These are phyloP conservation scores for Amanita pallidorosea DNA, from an alignment of 768 basidiomycete species.

Conservation along the genomic window DNA sequence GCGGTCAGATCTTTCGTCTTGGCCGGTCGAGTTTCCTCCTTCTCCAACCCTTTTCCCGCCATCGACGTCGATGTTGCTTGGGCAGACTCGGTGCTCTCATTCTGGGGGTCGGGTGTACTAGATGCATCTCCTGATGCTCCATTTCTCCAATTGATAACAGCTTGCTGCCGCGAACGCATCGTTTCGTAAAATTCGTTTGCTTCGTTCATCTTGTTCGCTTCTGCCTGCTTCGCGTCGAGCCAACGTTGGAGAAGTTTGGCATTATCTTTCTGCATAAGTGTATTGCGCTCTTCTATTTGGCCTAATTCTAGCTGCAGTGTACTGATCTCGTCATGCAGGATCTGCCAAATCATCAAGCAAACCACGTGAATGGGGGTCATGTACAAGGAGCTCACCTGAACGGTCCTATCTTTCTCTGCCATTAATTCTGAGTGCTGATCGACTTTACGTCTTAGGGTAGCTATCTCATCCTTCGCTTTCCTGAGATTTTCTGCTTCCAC, in stretches of 20 bases:
- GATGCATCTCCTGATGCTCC: slow-evolving; percentile 19
- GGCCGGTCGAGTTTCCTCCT: slow-evolving; percentile 31
- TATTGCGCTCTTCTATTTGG: slow-evolving; percentile 81
- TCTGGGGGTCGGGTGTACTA: slow-evolving; percentile 8
- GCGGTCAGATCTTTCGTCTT: slow-evolving; percentile 63
- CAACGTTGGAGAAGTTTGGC: slow-evolving; percentile 92
- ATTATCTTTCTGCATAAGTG: slow-evolving; percentile 84
- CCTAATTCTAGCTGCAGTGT: slow-evolving; percentile 86
- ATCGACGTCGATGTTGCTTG: slow-evolving; percentile 22
- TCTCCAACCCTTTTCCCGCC: slow-evolving; percentile 66
- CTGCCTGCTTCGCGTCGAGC: slow-evolving; percentile 89
- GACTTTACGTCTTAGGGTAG: slow-evolving; percentile 60
- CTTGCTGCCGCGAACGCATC: slow-evolving; percentile 66
- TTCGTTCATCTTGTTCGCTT: slow-evolving; percentile 93
- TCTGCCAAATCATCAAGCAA: slow-evolving; percentile 31
- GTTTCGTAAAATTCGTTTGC: slow-evolving; percentile 85
- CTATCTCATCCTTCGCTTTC: slow-evolving; percentile 67
- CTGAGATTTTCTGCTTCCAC: slow-evolving; percentile 74
- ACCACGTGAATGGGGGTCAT: slow-evolving; percentile 1
- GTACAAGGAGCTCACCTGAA: slow-evolving; percentile 53
- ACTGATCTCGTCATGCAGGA: slow-evolving; percentile 90
- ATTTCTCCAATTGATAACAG: slow-evolving; percentile 48
- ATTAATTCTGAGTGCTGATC: slow-evolving; percentile 79
- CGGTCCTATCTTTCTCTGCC: slow-evolving; percentile 80
- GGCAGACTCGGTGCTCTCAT: slow-evolving; percentile 18